phyloP scores from a whole-genome alignment of 306 rosid species.

The Arachis stenosperma region DNA sequence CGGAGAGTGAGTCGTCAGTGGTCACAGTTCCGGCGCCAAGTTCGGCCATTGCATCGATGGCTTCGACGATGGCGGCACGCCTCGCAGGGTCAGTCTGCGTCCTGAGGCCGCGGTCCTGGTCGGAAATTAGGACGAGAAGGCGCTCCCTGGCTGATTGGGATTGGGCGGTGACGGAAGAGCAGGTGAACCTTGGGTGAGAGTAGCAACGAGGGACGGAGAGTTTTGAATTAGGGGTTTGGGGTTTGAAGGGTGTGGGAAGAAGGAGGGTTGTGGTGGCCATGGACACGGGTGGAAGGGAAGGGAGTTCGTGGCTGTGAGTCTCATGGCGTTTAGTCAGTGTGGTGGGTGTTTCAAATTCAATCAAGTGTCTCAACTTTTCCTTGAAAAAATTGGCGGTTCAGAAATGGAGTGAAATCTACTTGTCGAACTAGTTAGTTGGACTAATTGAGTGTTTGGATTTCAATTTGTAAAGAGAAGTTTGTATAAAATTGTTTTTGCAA shows the following conservation, averaged over 20 bases:
- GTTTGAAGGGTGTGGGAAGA: constrained; percentile 38
- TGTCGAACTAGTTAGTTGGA: no score
- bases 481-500: no score
- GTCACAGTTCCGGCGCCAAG: constrained; percentile 56
- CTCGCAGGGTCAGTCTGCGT: constrained; percentile 58
- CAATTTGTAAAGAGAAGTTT: no score
- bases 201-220: constrained; percentile 8
- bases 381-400: no score
- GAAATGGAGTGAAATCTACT: no score
- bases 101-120: constrained; percentile 79
- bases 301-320: constrained; percentile 11
- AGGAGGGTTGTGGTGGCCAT: constrained; percentile 57
- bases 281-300: constrained; percentile 1
- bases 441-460: no score
- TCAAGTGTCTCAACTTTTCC: no score
- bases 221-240: constrained; percentile 29
- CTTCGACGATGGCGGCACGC: constrained; percentile 58
- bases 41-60: constrained; percentile 62
- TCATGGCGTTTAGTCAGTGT: constrained; percentile 20
- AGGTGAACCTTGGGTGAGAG: constrained; percentile 42
- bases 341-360: neutral
- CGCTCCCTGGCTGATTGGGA: constrained; percentile 57
- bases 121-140: constrained; percentile 74
- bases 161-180: constrained; percentile 63
- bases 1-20: constrained; percentile 66